Conservation (phyloP, 192 early-diverging fungal genomes). For the Rhizoclosmatium sp. region DNA sequence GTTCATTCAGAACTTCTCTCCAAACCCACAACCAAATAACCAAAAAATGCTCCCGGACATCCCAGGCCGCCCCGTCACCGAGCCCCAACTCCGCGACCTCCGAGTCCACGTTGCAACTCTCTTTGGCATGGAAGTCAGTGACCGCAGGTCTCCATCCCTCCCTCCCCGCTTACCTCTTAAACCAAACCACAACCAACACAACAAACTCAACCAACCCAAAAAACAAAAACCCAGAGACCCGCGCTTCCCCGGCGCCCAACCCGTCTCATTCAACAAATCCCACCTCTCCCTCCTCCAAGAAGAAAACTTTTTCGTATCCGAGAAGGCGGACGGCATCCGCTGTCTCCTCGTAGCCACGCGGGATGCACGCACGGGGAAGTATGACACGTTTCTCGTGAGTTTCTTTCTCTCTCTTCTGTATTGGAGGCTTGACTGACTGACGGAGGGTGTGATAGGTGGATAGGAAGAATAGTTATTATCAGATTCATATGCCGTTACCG, state of each 20-base stretch:
- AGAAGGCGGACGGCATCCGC: constrained; percentile 69
- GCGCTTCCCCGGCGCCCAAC: constrained; percentile 65
- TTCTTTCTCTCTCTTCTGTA: background rate
- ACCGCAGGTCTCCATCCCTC: background rate
- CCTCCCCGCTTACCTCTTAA: background rate
- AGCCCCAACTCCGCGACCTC: constrained; percentile 29
- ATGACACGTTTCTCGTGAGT: constrained; percentile 47
- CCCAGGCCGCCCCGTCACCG: constrained; percentile 32
- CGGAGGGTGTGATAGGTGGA: constrained; percentile 63
- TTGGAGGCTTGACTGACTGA: background rate
- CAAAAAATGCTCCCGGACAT: constrained; percentile 40
- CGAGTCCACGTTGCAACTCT: constrained; percentile 7
- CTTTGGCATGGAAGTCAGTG: constrained; percentile 20
- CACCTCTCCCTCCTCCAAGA: constrained; percentile 56
- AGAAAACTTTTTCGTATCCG: constrained; percentile 66
- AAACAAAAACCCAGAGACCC: constrained; percentile 24
- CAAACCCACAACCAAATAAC: background rate
- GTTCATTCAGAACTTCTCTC: background rate
- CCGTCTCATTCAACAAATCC: constrained; percentile 52
- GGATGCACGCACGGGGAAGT: constrained; percentile 28
- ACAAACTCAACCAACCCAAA: background rate
- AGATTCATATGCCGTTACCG: constrained; percentile 65
- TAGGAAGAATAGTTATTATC: constrained; percentile 86
- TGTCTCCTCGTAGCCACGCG: constrained; percentile 53
- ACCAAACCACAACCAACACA: background rate